phyloP scores from a whole-genome alignment of 2,329 filamentous ascomycete species.

The Sordariomycetes sp. region DNA sequence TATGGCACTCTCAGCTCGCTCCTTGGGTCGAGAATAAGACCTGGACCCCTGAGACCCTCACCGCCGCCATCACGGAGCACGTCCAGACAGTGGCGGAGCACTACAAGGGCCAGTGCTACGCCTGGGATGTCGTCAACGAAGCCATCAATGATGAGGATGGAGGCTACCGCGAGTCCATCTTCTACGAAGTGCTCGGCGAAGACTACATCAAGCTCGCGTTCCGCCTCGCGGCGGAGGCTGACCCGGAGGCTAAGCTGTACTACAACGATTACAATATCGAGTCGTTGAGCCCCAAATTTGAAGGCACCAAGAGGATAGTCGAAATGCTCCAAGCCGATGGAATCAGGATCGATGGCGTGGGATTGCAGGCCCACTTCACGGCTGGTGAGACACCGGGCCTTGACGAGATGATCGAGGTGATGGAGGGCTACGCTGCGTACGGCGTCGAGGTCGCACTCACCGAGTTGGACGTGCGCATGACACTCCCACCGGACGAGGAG shows the following conservation, averaged over 20 bases:
- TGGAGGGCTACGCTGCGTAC: slow-evolving; percentile 30
- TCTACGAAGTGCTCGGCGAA: slow-evolving; percentile 39
- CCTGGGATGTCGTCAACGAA: slow-evolving; percentile 62
- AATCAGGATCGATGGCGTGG: slow-evolving; percentile 42
- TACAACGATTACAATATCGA: slow-evolving; percentile 54
- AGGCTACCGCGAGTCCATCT: slow-evolving; percentile 35
- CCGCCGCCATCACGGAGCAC: slow-evolving; percentile 40
- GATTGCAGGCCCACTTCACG: slow-evolving; percentile 40
- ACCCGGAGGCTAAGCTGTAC: slow-evolving; percentile 43
- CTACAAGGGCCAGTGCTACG: slow-evolving; percentile 51
- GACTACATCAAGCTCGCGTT: slow-evolving; percentile 46
- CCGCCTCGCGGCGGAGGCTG: slow-evolving; percentile 33
- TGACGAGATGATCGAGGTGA: slow-evolving; percentile 27
- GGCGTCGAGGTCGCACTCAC: slow-evolving; percentile 44
- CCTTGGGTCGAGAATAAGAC: slow-evolving; percentile 16
- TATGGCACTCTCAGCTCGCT: slow-evolving; percentile 32
- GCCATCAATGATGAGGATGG: slow-evolving; percentile 47
- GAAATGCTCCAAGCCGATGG: slow-evolving; percentile 23
- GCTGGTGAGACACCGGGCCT: slow-evolving; percentile 29
- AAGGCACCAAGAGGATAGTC: slow-evolving; percentile 23
- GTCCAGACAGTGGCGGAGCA: slow-evolving; percentile 48
- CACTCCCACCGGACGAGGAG: slow-evolving; percentile 15
- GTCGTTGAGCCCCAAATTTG: slow-evolving; percentile 22
- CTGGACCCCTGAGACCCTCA: slow-evolving; percentile 52
- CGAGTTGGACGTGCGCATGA: slow-evolving; percentile 42